A percentile compares a stretch with the other conserved stretches of the same genome.
Conservation (phyloP, 1,284 basidiomycete species). For the Austroboletus niveus region DNA sequence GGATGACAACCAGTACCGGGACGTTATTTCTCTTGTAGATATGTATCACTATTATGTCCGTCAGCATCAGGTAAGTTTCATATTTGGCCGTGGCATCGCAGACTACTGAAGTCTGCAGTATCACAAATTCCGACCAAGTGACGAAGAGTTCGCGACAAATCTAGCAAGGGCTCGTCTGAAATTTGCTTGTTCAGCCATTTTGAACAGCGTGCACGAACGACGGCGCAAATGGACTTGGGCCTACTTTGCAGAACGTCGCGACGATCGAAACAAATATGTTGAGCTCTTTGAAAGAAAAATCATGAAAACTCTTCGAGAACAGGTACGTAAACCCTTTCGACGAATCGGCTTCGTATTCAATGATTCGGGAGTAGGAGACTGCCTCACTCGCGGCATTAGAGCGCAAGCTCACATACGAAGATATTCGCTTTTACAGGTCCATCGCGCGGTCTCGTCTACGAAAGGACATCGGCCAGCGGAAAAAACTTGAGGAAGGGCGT, state of each 20-base stretch:
- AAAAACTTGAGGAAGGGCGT: constrained; percentile 70
- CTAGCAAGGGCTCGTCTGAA: constrained; percentile 71
- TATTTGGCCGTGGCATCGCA: neutral
- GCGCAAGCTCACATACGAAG: constrained; percentile 86
- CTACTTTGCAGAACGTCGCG: constrained; percentile 86
- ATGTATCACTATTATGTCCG: constrained; percentile 97
- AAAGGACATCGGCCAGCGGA: constrained; percentile 77
- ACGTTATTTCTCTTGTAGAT: constrained; percentile 91
- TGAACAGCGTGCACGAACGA: constrained; percentile 84
- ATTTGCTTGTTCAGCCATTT: constrained; percentile 84
- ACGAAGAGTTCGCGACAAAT: constrained; percentile 63
- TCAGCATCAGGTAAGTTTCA: constrained; percentile 70
- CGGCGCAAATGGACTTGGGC: constrained; percentile 90
- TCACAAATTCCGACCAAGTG: constrained; percentile 72
- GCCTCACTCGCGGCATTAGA: constrained; percentile 71
- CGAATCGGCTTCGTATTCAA: constrained; percentile 7
- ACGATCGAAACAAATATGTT: constrained; percentile 85
- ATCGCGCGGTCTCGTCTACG: constrained; percentile 88
- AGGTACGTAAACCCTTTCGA: constrained; percentile 32
- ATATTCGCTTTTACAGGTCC: constrained; percentile 97
- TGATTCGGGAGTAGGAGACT: constrained; percentile 49
- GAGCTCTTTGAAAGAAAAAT: constrained; percentile 83
- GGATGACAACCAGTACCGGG: constrained; percentile 95
- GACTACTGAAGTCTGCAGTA: constrained; percentile 51
- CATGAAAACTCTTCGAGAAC: constrained; percentile 50